phyloP scores from a whole-genome alignment of 495 filamentous ascomycete species.

The Rhypophila decipiens region DNA sequence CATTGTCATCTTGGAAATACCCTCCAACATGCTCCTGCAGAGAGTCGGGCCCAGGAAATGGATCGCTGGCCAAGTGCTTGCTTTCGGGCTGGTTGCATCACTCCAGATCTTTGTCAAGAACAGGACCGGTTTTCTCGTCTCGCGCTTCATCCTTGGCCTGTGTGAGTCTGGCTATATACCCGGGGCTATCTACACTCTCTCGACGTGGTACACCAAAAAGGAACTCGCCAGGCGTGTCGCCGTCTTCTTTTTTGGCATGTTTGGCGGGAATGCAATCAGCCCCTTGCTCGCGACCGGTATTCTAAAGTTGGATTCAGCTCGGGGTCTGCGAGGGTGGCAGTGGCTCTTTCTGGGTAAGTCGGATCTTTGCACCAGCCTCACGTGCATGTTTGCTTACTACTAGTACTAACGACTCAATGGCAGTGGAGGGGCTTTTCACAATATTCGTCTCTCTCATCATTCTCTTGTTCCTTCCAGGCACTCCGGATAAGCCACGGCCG shows the following conservation, averaged over 20 bases:
- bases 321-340: conserved; percentile 45
- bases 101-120: conserved; percentile 46
- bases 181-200: conserved; percentile 20
- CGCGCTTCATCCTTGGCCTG: conserved; percentile 33
- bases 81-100: conserved; percentile 43
- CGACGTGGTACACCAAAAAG: conserved; percentile 18
- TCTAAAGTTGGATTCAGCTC: conserved; percentile 33
- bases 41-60: conserved; percentile 42
- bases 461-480: conserved; percentile 38
- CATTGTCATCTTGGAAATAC: conserved; percentile 48
- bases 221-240: conserved; percentile 36
- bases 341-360: conserved; percentile 48
- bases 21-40: conserved; percentile 45
- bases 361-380: not conserved
- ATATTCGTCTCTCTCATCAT: conserved; percentile 40
- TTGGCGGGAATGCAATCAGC: conserved; percentile 25
- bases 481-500: conserved; percentile 32
- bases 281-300: conserved; percentile 47
- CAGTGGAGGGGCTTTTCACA: conserved; percentile 47
- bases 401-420: not conserved
- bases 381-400: not conserved
- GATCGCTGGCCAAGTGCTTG: conserved; percentile 44
- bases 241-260: conserved; percentile 46
- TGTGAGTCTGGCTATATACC: conserved; percentile 35
- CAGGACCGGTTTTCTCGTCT: conserved; percentile 24